Evolutionary conservation across 352 stramenopile species (phyloP).

Genomic region (Pythium aquatile): DNA sequence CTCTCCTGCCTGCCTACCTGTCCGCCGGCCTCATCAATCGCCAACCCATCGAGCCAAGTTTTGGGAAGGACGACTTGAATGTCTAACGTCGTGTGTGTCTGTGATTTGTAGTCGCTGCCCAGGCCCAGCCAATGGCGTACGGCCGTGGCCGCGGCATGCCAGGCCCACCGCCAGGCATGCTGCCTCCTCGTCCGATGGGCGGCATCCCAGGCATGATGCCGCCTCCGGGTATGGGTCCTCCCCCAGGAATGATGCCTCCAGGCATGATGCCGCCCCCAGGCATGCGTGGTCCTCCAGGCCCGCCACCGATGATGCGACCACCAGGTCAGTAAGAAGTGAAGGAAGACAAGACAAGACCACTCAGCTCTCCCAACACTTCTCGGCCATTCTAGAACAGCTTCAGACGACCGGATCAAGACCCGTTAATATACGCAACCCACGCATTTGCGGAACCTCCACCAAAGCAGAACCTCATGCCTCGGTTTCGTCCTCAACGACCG

Average conservation of each 20-base stretch:
- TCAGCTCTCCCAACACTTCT: not conserved
- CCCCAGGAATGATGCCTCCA: slow-evolving; percentile 48
- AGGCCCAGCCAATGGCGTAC: slow-evolving; percentile 79
- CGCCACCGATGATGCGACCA: slow-evolving; percentile 65
- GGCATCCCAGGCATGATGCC: slow-evolving; percentile 76
- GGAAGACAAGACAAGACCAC: not conserved
- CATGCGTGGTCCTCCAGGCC: slow-evolving; percentile 50
- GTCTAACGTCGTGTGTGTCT: slow-evolving; percentile 15
- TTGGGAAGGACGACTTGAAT: not conserved
- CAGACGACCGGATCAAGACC: not conserved
- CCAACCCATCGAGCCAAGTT: not conserved
- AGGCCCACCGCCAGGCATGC: slow-evolving; percentile 52
- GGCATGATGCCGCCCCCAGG: slow-evolving; percentile 77
- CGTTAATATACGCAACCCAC: slow-evolving; percentile 15
- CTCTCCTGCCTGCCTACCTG: slow-evolving; percentile 4
- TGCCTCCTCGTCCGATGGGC: slow-evolving; percentile 42
- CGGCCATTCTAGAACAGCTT: slow-evolving; percentile 6
- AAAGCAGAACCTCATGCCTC: slow-evolving; percentile 24
- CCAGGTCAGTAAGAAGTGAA: slow-evolving; percentile 61
- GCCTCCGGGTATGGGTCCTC: slow-evolving; percentile 56
- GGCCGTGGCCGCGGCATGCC: slow-evolving; percentile 75
- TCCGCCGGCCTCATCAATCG: not conserved
- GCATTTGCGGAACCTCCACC: not conserved
- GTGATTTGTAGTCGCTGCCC: slow-evolving; percentile 56
- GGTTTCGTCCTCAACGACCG: slow-evolving; percentile 63